Conservation (phyloP, 768 basidiomycete species). For the Hirschioporus abietinus region DNA sequence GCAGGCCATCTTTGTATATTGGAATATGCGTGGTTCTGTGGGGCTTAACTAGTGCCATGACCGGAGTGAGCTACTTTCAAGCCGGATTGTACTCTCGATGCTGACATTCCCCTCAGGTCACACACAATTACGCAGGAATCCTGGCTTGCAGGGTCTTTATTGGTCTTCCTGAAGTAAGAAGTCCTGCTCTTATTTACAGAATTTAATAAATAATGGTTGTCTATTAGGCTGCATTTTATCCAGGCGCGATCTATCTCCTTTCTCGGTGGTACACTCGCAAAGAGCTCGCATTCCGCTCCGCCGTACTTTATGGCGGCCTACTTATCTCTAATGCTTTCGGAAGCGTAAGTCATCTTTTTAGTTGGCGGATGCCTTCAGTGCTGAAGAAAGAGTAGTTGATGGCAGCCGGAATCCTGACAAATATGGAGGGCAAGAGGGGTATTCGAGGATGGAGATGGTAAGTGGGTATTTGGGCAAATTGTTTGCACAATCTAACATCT, state of each 20-base stretch:
- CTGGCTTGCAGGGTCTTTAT: slow-evolving; percentile 55
- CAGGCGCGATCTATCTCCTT: slow-evolving; percentile 41
- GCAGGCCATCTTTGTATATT: slow-evolving; percentile 58
- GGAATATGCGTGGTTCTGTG: slow-evolving; percentile 54
- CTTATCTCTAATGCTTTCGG: slow-evolving; percentile 67
- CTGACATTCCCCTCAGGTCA: slow-evolving; percentile 32
- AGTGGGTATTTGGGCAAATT: slow-evolving; percentile 7
- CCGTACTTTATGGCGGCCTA: slow-evolving; percentile 53
- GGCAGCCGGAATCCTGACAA: slow-evolving; percentile 67
- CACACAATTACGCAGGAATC: slow-evolving; percentile 49
- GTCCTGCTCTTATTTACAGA: not conserved
- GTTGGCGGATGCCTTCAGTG: not conserved
- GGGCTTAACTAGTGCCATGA: slow-evolving; percentile 59
- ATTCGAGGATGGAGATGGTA: slow-evolving; percentile 70
- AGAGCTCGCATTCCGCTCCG: slow-evolving; percentile 64
- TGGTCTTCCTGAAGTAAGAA: slow-evolving; percentile 50
- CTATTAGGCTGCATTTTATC: slow-evolving; percentile 56
- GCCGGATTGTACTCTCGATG: not conserved
- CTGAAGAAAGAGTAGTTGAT: slow-evolving; percentile 38
- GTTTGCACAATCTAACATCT: slow-evolving; percentile 2
- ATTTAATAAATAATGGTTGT: not conserved
- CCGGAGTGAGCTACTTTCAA: slow-evolving; percentile 39
- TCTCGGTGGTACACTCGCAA: slow-evolving; percentile 38
- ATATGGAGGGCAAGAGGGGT: slow-evolving; percentile 63
- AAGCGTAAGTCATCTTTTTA: slow-evolving; percentile 34